Evolutionary conservation across 129 eudicot species (phyloP), one percentile per base, ranked within the genome.

Genomic region (Chrysanthemum makinoi): DNA sequence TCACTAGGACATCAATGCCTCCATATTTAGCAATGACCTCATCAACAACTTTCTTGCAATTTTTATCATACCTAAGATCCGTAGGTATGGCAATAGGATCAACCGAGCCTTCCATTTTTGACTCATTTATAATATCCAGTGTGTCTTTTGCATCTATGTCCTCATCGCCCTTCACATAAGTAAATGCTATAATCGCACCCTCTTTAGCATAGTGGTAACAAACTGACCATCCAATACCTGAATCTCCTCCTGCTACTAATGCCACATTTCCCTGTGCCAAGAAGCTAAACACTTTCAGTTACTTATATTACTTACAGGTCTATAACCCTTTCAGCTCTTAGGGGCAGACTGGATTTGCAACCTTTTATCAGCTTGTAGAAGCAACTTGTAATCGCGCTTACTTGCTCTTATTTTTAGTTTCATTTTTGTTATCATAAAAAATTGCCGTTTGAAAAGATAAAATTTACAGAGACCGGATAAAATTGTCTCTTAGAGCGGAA

Each of bases 171-270:
- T 91, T 91, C 16, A 91, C 93, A 16, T 80, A 91, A 0, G 97
- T 91, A 59, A 91, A 86, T 20, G 97, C 96, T 79, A 91, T 83
- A 0, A 83, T 84, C 3, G 97, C 96, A 56, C 97, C 96, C 61
- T 91, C 96, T 6, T 54, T 59, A 0, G 87, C 80, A 60, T 82
- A 91, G 66, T 70, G 73, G 72, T 86, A 81, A 66, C 86, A 76
- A 60, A 88, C 94, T 3, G 94, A 89, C 68, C 96, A 77, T 1
- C 97, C 97, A 2, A 91, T 91, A 30, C 97, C 97, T 0, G 96
- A 91, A 64, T 91, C 96, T 3, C 97, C 97, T 2, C 97, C 97
- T 0, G 93, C 84, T 65, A 91, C 93, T n/a, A 91, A 58, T 0
- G 91, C 95, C 64, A 90, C 86, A 65, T 90, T 87, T 12, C 95